Conservation (phyloP, 2,329 filamentous ascomycete genomes). For the Aspergillus sojae region DNA sequence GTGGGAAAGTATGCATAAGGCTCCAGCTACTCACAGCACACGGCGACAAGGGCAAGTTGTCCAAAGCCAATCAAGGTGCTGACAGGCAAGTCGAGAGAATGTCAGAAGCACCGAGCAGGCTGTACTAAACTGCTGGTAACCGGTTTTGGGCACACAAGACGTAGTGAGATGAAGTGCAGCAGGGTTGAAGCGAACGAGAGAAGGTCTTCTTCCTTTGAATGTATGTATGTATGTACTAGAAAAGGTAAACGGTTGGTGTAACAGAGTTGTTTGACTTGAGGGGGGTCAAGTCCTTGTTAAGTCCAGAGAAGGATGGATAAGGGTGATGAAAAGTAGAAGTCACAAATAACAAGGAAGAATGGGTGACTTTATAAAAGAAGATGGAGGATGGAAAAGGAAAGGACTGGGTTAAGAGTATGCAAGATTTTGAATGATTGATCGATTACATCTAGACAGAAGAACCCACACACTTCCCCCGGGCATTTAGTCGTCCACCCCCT, state of each 20-base stretch:
- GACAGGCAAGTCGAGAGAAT: background rate
- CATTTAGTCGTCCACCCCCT: slow-evolving; percentile 5
- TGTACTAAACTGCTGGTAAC: slow-evolving; percentile 1
- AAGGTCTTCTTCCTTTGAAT: background rate
- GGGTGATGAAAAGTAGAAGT: background rate
- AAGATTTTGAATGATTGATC: slow-evolving; percentile 11
- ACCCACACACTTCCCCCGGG: background rate
- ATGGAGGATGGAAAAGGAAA: background rate
- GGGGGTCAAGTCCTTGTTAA: background rate
- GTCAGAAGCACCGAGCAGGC: background rate
- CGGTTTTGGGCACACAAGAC: background rate
- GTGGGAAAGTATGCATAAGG: slow-evolving; percentile 1
- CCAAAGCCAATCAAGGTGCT: background rate
- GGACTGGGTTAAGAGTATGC: background rate
- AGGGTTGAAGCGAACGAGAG: background rate
- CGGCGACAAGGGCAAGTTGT: background rate
- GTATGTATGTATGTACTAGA: background rate
- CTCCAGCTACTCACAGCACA: slow-evolving; percentile 3
- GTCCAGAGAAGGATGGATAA: background rate
- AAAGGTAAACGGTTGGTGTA: background rate
- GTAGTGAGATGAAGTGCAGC: background rate
- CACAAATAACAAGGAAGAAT: slow-evolving; percentile 1
- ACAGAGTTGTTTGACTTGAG: background rate
- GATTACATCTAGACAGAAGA: slow-evolving; percentile 9
- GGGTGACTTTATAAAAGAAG: slow-evolving; percentile 5